Evolutionary conservation across 2,329 filamentous ascomycete species (phyloP).

Genomic region (Alternaria triticina): DNA sequence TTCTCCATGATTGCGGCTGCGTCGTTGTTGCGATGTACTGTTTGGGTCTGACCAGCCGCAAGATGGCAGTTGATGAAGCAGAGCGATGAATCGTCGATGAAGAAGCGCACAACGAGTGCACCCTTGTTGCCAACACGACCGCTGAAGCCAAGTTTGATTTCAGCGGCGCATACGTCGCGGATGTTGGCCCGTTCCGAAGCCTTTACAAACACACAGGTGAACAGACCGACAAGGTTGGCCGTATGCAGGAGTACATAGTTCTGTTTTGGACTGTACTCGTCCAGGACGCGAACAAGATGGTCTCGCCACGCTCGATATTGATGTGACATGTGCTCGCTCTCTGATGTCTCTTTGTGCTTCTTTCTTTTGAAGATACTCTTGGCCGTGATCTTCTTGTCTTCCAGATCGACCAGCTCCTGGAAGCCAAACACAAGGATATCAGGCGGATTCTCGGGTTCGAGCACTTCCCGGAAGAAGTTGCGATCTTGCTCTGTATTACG

Average conservation of each 20-base stretch:
- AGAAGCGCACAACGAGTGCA: constrained; percentile 87
- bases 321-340: constrained; percentile 91
- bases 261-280: constrained; percentile 79
- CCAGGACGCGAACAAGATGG: constrained; percentile 80
- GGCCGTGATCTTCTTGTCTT: constrained; percentile 97
- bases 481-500: constrained; percentile 73
- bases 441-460: constrained; percentile 77
- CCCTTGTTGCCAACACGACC: constrained; percentile 97
- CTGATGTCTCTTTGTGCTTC: constrained; percentile 82
- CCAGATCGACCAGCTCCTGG: constrained; percentile 96
- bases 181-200: constrained; percentile 77
- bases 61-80: constrained; percentile 98
- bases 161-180: constrained; percentile 75
- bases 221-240: constrained; percentile 88
- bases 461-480: constrained; percentile 79
- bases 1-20: constrained; percentile 87
- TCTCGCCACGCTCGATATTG: constrained; percentile 98
- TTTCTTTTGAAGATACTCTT: constrained; percentile 83
- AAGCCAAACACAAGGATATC: constrained; percentile 97
- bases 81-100: constrained; percentile 89
- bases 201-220: constrained; percentile 95
- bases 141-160: constrained; percentile 96
- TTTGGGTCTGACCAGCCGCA: constrained; percentile 90
- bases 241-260: constrained; percentile 89
- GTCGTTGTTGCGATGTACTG: constrained; percentile 89